Conservation (phyloP, 2,329 filamentous ascomycete species). For the Fusarium sp. region DNA sequence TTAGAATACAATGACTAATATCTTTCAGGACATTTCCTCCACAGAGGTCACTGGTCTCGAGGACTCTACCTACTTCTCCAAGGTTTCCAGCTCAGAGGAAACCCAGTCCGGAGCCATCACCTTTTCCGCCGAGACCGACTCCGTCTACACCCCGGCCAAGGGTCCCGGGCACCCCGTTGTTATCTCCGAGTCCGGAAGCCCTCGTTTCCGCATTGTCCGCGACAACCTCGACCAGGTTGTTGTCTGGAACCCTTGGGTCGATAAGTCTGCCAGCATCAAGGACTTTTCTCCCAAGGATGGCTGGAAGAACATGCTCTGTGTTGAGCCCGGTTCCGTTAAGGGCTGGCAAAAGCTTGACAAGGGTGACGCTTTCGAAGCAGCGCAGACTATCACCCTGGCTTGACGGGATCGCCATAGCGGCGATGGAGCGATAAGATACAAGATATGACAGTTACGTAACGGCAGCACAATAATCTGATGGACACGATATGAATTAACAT, state of each 20-base stretch:
- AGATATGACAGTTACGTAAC: constrained; percentile 36
- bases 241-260: constrained; percentile 96
- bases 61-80: constrained; percentile 84
- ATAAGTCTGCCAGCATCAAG: constrained; percentile 83
- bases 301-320: constrained; percentile 93
- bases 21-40: constrained; percentile 79
- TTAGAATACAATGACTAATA: neutral
- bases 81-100: constrained; percentile 77
- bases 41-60: constrained; percentile 82
- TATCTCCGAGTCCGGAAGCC: constrained; percentile 73
- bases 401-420: constrained; percentile 39
- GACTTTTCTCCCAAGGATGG: constrained; percentile 93
- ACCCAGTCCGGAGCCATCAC: constrained; percentile 74
- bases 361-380: constrained; percentile 75
- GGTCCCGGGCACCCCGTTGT: constrained; percentile 70
- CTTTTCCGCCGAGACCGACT: constrained; percentile 86
- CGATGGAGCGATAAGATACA: constrained; percentile 17
- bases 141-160: constrained; percentile 82
- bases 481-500: constrained; percentile 32
- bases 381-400: constrained; percentile 65
- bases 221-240: constrained; percentile 91
- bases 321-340: constrained; percentile 88
- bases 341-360: constrained; percentile 88
- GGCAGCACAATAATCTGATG: constrained; percentile 38
- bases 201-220: constrained; percentile 79